Evolutionary conservation across 495 filamentous ascomycete species (phyloP).

Genomic region (Xylaria bambusicola): DNA sequence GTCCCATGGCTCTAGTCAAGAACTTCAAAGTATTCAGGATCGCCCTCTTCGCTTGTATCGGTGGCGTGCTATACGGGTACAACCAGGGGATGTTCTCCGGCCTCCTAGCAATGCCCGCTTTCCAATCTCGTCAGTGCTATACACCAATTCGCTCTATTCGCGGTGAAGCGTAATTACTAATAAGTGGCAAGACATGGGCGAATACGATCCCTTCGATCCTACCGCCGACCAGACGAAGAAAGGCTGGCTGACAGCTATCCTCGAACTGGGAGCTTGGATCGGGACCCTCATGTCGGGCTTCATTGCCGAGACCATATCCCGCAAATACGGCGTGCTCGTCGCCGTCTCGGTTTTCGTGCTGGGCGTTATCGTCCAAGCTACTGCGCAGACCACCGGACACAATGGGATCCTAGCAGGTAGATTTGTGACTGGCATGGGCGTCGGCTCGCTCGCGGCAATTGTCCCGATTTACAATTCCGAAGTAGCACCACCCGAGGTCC

Average conservation of each 20-base stretch:
- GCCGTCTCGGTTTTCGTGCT: slow-evolving; percentile 73
- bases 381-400: slow-evolving; percentile 55
- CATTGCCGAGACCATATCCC: slow-evolving; percentile 70
- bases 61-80: slow-evolving; percentile 67
- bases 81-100: slow-evolving; percentile 83
- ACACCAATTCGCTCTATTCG: not conserved
- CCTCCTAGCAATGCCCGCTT: slow-evolving; percentile 63
- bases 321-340: slow-evolving; percentile 74
- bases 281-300: slow-evolving; percentile 76
- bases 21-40: slow-evolving; percentile 73
- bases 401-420: slow-evolving; percentile 70
- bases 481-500: slow-evolving; percentile 60
- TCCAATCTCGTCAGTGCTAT: slow-evolving; percentile 45
- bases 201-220: slow-evolving; percentile 51
- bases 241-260: slow-evolving; percentile 78
- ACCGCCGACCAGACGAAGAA: slow-evolving; percentile 63
- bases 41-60: slow-evolving; percentile 75
- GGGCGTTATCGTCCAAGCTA: slow-evolving; percentile 74
- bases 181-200: slow-evolving; percentile 59
- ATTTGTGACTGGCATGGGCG: slow-evolving; percentile 77
- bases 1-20: slow-evolving; percentile 64
- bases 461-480: slow-evolving; percentile 72
- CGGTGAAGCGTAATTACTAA: not conserved
- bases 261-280: slow-evolving; percentile 81
- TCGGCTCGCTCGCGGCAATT: slow-evolving; percentile 68